Evolutionary conservation across 2,329 filamentous ascomycete genomes (phyloP).

Genomic region (Sporothrix schenckii): DNA sequence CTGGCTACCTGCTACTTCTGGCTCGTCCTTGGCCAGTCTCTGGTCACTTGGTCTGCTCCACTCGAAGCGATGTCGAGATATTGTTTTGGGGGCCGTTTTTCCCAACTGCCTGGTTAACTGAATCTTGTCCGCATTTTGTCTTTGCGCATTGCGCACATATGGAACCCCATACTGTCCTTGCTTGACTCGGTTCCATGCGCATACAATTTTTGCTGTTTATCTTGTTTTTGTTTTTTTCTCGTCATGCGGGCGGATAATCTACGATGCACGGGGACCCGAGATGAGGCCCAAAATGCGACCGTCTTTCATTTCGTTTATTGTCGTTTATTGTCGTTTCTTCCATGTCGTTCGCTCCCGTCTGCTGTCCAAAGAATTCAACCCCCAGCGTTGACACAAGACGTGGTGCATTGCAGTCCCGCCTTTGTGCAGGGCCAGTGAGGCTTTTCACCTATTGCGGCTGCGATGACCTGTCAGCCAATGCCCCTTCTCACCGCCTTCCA

Average conservation of each 20-base stretch:
- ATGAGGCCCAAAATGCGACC: slow-evolving; percentile 28
- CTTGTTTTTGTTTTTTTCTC: not conserved
- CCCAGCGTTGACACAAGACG: not conserved
- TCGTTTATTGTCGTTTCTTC: not conserved
- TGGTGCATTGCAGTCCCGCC: not conserved
- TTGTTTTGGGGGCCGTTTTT: slow-evolving; percentile 33
- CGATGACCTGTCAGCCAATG: no score
- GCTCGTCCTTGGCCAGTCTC: not conserved
- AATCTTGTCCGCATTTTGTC: not conserved
- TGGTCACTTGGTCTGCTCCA: slow-evolving; percentile 21
- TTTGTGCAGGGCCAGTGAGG: not conserved
- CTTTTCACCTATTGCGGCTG: not conserved
- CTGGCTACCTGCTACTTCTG: not conserved
- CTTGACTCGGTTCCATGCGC: not conserved
- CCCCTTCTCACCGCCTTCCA: no score
- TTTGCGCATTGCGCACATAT: not conserved
- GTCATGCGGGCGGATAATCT: slow-evolving; percentile 6
- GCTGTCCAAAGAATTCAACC: not conserved
- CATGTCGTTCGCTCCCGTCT: not conserved
- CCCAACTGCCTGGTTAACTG: slow-evolving; percentile 33
- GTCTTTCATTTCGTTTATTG: slow-evolving; percentile 1
- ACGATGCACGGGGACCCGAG: slow-evolving; percentile 2
- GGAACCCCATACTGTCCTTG: not conserved
- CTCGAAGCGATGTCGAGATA: not conserved
- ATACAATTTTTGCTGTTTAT: not conserved